Evolutionary conservation across 768 basidiomycete genomes (phyloP), one percentile per base, ranked within the genome.

Genomic region (Rhodotorula graminis): DNA sequence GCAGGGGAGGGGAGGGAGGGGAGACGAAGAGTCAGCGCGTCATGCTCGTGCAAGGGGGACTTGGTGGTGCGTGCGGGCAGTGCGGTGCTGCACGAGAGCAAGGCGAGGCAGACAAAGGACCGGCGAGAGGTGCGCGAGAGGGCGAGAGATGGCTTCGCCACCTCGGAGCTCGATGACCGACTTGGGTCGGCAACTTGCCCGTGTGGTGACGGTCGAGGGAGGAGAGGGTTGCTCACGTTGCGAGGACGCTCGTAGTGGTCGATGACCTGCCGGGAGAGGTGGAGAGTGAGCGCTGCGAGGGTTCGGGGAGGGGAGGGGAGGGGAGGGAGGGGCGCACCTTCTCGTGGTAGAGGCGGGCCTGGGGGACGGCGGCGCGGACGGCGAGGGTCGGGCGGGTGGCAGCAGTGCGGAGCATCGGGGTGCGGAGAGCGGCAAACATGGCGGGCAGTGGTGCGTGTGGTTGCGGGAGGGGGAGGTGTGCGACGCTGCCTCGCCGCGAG

Each of bases 231-330:
- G 86, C 90, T 65, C 78, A 97, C 95, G 84, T 99, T 99, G 85
- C 90, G 88, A 76, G 96, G 96, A 82, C 87, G 88, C 85, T 98
- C 95, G 82, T 98, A 98, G 83, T 98, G 96, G 37, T 91, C 90
- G 75, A 94, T 92, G 62, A 98, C 95, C 79, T 97, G 70, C 46
- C 14, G 5, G 16, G 52, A 50, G 29, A n/a, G 33, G 15, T 23
- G 18, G 47, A 12, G 65, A 46, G 44, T 59, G 16, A 65, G 71
- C 62, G 40, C 31, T 27, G 8, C 25, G 33, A 10, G 46, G 8
- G 53, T 23, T 25, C 42, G 25, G 46, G 12, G 16, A 37, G 29
- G 3, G 6, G 33, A 10, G 44, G 7, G 44, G 33, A 40, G 56
- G 2, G 55, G 55, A 11, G n/a, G n/a, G 31, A 57, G 19, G 23